Conservation (phyloP, 1,284 basidiomycete genomes). For the Trichosporon asahii region DNA sequence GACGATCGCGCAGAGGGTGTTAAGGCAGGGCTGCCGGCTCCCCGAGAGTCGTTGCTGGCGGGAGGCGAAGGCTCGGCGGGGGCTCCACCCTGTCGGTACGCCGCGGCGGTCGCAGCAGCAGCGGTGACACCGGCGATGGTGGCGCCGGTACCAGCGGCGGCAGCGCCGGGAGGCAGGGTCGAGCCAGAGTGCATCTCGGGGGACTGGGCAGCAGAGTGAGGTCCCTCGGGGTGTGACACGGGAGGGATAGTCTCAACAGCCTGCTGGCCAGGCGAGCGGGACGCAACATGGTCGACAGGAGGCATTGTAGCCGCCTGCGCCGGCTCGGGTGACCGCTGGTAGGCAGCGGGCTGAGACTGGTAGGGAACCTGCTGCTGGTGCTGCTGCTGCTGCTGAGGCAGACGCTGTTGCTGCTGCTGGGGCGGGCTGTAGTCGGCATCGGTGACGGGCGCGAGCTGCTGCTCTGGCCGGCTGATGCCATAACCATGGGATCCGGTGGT, state of each 20-base stretch:
- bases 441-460: background rate
- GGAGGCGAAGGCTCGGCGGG: background rate
- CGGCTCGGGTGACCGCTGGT: constrained; percentile 1
- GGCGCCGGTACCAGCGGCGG: background rate
- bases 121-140: constrained; percentile 1
- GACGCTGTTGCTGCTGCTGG: background rate
- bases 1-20: constrained; percentile 1
- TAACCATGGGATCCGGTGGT: background rate
- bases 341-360: background rate
- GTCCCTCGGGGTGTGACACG: background rate
- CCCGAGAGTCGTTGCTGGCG: constrained; percentile 7
- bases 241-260: background rate
- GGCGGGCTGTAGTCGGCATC: background rate
- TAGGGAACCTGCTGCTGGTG: constrained; percentile 8
- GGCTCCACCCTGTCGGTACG: background rate
- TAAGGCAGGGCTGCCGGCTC: background rate
- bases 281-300: background rate
- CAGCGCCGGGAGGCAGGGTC: background rate
- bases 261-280: background rate
- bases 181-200: constrained; percentile 3
- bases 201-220: background rate
- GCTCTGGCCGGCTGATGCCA: background rate
- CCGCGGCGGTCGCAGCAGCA: background rate
- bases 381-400: background rate
- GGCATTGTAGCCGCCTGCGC: background rate